Base-by-base conservation (phyloP, 495 filamentous ascomycete species). In the Penicillium paxilli region DNA sequence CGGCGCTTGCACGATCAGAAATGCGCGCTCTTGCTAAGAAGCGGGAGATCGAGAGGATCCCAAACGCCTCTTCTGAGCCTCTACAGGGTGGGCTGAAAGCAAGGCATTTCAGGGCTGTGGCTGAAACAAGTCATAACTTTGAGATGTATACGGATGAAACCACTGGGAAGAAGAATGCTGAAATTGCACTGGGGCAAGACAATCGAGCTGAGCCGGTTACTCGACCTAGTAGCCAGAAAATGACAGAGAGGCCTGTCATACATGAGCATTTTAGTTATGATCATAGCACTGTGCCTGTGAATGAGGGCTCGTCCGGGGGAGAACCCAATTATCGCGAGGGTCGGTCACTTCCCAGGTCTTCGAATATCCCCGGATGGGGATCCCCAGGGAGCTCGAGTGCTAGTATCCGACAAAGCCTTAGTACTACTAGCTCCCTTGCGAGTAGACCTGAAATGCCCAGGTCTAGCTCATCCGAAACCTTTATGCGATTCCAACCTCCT, bases 121-220 rank as follows among this genome's bases (percentile, higher is more conserved):
- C 35, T 19, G 33, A 42, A 35, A 50, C 48, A 20, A 50, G 48
- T 16, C 48, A 50, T 26, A 22, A 41, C 22, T 42, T 30, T 41
- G 35, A 50, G 17, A 11, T 50, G 33, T 30, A 50, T 16, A 47
- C 32, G 44, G 12, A 47, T 19, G 44, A 47, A 23, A 47, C 44
- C 3, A 30, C 32, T 23, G 44, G 44, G 3, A 47, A 47, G 44
- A 47, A 23, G 11, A 24, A 47, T 26, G 44, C 25, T 12, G 44
- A 47, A 19, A 21, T 47, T 47, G 44, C 44, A 8, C 24, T 26
- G 11, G 44, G 32, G n/a, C 44, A 47, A 16, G 24, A 24, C 11
- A 30, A 30, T 17, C 44, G 44, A 6, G 22, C 44, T 12, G 44
- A 47, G 10, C 44, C 28, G 28, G 44, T 47, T 14, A 32, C 11